Conservation (phyloP, 176 grass and related monocot species). For the Eremochloa ophiuroides region DNA sequence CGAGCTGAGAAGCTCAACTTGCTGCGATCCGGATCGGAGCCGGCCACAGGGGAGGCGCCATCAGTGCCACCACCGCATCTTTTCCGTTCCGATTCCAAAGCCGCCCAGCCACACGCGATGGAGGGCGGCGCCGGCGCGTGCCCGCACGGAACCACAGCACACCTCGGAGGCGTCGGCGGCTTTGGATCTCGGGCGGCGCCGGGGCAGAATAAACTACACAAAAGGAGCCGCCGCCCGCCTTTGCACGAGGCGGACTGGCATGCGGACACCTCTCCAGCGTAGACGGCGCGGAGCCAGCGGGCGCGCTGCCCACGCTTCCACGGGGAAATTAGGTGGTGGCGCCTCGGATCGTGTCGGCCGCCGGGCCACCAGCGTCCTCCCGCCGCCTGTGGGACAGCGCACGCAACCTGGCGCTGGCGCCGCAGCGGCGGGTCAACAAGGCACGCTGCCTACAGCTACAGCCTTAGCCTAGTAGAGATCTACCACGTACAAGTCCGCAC, state of each 20-base stretch:
- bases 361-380: not conserved
- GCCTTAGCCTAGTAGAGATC: not conserved
- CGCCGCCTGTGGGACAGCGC: not conserved
- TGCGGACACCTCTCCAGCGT: not conserved
- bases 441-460: not conserved
- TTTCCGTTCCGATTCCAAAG: not conserved
- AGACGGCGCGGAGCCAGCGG: not conserved
- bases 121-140: not conserved
- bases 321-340: not conserved
- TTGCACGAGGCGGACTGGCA: not conserved
- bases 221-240: not conserved
- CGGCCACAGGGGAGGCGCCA: not conserved
- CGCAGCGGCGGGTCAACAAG: not conserved
- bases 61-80: not conserved
- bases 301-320: not conserved
- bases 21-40: not conserved
- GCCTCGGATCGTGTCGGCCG: not conserved
- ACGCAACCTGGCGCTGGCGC: not conserved
- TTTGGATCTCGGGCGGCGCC: slow-evolving; percentile 19
- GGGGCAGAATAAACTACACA: slow-evolving; percentile 10
- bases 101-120: slow-evolving; percentile 14
- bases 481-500: not conserved
- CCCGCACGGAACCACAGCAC: not conserved
- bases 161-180: slow-evolving; percentile 20
- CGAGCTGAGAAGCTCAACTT: not conserved